Percentiles rank a stretch among this genome's conserved stretches.
phyloP scores from a whole-genome alignment of 2,329 filamentous ascomycete species.

The Xylariaceae sp. region DNA sequence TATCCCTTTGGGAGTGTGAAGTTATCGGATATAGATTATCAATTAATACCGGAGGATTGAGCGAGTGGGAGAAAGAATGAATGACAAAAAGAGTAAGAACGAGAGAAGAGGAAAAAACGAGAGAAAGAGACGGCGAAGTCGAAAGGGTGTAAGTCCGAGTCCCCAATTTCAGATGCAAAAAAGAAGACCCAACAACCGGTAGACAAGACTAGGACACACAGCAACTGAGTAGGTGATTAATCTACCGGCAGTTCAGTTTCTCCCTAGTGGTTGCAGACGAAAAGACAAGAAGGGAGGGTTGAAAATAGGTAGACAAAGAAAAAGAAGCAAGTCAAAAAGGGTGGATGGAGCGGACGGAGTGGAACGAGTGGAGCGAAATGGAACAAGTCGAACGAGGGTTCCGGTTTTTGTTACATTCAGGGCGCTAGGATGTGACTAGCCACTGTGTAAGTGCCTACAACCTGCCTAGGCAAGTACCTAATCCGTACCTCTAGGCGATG shows the following conservation, averaged over 20 bases:
- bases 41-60: neutral
- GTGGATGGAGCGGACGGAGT: neutral
- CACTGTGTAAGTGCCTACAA: too few relatives aligned
- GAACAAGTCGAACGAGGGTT: neutral
- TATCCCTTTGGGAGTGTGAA: neutral
- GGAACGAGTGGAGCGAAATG: too few relatives aligned
- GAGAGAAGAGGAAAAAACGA: neutral
- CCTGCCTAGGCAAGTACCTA: too few relatives aligned
- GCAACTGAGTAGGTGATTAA: neutral
- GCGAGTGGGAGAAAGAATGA: neutral
- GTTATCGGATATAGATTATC: conserved; percentile 4
- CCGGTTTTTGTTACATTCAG: neutral
- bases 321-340: neutral
- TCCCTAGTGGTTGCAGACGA: neutral
- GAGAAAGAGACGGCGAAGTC: conserved; percentile 3
- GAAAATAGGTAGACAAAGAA: neutral
- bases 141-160: neutral
- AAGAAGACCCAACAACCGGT: neutral
- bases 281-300: neutral
- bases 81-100: neutral
- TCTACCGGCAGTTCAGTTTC: neutral
- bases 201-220: neutral
- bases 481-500: too few relatives aligned
- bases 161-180: too few relatives aligned
- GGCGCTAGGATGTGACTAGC: too few relatives aligned